Evolutionary conservation across 177 flowering plant genomes (phyloP).

Genomic region (Vitis hybrid): DNA sequence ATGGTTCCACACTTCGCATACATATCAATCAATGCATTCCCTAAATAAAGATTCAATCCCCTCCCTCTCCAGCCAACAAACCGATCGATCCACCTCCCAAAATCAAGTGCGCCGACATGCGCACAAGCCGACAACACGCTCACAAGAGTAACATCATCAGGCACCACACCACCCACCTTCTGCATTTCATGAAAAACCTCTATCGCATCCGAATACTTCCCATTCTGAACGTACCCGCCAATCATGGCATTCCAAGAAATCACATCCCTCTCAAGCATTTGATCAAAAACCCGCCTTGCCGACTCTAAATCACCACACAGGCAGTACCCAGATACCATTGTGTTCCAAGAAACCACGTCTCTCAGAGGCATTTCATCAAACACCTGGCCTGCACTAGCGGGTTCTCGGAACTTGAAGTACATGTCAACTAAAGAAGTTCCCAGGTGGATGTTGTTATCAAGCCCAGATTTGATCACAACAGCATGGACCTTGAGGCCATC

Average conservation of each 20-base stretch:
- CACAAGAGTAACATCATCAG: conserved; percentile 20
- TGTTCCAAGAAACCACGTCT: conserved; percentile 28
- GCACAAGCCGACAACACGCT: conserved; percentile 30
- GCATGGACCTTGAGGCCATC: too few species aligned
- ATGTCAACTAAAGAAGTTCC: too few species aligned
- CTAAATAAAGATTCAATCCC: conserved; percentile 15
- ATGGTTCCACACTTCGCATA: conserved; percentile 35
- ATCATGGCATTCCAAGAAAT: conserved; percentile 24
- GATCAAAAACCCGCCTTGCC: not conserved
- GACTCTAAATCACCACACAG: too few species aligned
- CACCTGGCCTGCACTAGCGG: too few species aligned
- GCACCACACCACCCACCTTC: not conserved
- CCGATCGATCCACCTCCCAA: conserved; percentile 31
- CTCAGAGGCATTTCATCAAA: conserved; percentile 20
- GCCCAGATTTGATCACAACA: too few species aligned
- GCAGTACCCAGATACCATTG: conserved; percentile 11
- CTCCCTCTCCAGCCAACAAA: conserved; percentile 14
- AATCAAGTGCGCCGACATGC: conserved; percentile 23
- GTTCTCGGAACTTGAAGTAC: too few species aligned
- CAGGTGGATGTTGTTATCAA: too few species aligned
- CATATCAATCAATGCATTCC: conserved; percentile 35
- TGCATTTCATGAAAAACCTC: conserved; percentile 22
- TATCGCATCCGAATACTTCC: not conserved
- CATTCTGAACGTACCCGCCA: conserved; percentile 8
- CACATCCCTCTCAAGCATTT: conserved; percentile 6